Base-by-base conservation (phyloP, 2,329 filamentous ascomycete genomes). In the Cadophora gregata region DNA sequence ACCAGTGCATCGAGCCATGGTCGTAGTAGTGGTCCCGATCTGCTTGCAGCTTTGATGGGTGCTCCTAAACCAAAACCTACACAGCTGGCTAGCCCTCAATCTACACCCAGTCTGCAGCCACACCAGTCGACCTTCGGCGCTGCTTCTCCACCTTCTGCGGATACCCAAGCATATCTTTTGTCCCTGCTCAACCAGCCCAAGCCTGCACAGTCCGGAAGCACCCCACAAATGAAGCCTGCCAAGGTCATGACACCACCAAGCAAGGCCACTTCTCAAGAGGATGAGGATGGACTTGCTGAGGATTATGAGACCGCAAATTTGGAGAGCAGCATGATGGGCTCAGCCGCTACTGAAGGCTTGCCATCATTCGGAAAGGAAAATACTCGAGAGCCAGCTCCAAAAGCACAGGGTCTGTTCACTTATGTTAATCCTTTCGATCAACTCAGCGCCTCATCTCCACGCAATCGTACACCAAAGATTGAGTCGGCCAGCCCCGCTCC, bases 141-240 rank as follows among this genome's bases (percentile, higher is more conserved):
- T 79, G 79, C 81, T 29, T 81, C 81, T 38, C 81, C 85, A 51
- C 85, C 87, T 62, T 80, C 85, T 25, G 84, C 88, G 56, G 90
- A 93, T 77, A 92, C 93, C 4, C 92, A 96, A 78, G 90, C 95
- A 70, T 92, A 96, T 76, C 84, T 99, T 58, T 87, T 98, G 69
- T 91, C 93, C 73, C 84, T 98, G 66, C 85, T 99, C 70, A 96
- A 93, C 75, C 89, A 91, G 59, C 89, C 91, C 62, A 93, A 90
- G 80, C 87, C 88, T 14, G 82, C 84, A 66, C 87, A 90, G 77
- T 82, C 80, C 58, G 86, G 88, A 21, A 62, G 59, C 14, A 60
- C 65, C 19, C 71, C 72, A 36, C 70, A 69, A 42, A 31, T 72
- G 14, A 74, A 75, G 64, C 64, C 69, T n/a, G 66, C 73, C 19